Evolutionary conservation across 2,329 filamentous ascomycete species (phyloP), one percentile per base, ranked within the genome.

Genomic region (Pyricularia sp.): DNA sequence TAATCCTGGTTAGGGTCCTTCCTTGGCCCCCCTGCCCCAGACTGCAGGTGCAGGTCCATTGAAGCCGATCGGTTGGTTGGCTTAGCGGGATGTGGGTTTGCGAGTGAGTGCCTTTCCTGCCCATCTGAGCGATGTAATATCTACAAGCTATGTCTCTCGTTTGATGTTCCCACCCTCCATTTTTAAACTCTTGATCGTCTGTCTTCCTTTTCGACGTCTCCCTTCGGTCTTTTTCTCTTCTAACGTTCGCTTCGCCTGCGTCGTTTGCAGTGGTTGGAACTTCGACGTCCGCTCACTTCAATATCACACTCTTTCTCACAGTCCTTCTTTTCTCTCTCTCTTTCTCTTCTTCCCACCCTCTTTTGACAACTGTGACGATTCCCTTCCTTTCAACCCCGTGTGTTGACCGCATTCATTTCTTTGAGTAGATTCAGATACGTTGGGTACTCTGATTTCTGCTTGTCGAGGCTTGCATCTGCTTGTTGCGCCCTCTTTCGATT

Each of bases 351-450:
- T n/a, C n/a, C 26, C 26, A 26, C 26, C 26, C 26, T 26, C 16
- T 35, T 30, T 31, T 10, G 26, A 60, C 57, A 28, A 26, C 28
- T 60, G 24, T 16, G 59, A 35, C 59, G 19, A 28, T 28, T 28
- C 60, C 28, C 22, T 24, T 62, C 44, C 2, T 64, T 63, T 35
- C 26, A 30, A 28, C 31, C 26, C 33, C 60, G 6, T 65, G 65
- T 68, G 65, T 66, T 66, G 64, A 68, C 64, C 65, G 64, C 67
- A 68, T 62, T 65, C 64, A 40, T 65, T 65, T 62, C 59, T 62
- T 62, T 30, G 53, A 57, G 53, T 57, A 57, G 53, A 16, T 24
- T 26, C 53, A 49, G 40, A 19, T 49, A 49, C 40, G 7, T 26
- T 26, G 4, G 26, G 26, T n/a, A n/a, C 40, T 49, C 40, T 49